These are phyloP conservation scores for Globisporangium acanthophoron DNA, from an alignment of 352 stramenopile genomes.

Conservation along the genomic window DNA sequence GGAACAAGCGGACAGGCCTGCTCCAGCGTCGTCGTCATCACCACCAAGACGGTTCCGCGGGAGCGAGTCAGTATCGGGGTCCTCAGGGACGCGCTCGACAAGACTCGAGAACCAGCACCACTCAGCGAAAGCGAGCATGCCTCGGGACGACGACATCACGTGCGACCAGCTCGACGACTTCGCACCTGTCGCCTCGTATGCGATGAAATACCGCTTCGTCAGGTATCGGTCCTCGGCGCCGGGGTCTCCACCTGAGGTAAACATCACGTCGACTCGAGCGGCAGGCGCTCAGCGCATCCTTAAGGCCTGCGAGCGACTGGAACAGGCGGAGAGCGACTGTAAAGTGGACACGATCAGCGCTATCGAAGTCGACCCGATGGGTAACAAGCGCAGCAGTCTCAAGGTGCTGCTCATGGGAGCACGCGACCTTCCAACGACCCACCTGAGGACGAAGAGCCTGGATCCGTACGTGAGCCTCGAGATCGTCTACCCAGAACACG, in stretches of 20 bases:
- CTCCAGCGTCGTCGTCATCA: slow-evolving; percentile 3
- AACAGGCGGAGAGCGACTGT: slow-evolving; percentile 33
- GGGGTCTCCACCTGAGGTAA: slow-evolving; percentile 9
- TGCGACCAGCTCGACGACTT: slow-evolving; percentile 53
- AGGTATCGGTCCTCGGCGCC: slow-evolving; percentile 20
- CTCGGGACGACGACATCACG: slow-evolving; percentile 19
- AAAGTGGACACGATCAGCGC: slow-evolving; percentile 39
- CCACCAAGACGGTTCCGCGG: slow-evolving; percentile 5
- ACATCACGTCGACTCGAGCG: slow-evolving; percentile 9
- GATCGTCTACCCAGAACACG: slow-evolving; percentile 51
- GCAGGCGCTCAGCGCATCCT: slow-evolving; percentile 41
- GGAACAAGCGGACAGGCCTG: neutral
- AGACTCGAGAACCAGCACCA: neutral
- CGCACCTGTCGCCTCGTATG: slow-evolving; percentile 39
- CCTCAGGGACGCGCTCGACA: too few species aligned
- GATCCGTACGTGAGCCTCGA: slow-evolving; percentile 64
- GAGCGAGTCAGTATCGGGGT: neutral
- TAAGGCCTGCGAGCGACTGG: slow-evolving; percentile 52
- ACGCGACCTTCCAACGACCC: slow-evolving; percentile 48
- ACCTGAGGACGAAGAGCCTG: slow-evolving; percentile 66
- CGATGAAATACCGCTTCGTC: slow-evolving; percentile 32
- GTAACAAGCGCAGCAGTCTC: slow-evolving; percentile 42
- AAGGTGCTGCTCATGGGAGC: slow-evolving; percentile 49
- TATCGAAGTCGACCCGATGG: slow-evolving; percentile 60
- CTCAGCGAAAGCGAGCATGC: neutral